phyloP scores from a whole-genome alignment of 164 flowering plant species.

The Protea cynaroides region DNA sequence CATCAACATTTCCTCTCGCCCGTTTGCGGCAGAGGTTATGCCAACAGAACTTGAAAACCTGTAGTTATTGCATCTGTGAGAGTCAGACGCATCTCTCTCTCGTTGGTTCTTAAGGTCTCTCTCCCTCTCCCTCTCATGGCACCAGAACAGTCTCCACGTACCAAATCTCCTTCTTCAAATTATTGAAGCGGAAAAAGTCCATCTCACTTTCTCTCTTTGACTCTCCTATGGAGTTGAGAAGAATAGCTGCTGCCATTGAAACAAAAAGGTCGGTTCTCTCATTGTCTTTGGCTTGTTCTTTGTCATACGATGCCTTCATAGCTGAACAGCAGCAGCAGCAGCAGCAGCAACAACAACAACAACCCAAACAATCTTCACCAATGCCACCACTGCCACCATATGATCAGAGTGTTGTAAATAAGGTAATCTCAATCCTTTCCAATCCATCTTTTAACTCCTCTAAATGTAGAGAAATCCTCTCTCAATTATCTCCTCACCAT shows the following conservation, averaged over 20 bases:
- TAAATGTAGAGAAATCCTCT: conserved; percentile 24
- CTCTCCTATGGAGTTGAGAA: conserved; percentile 24
- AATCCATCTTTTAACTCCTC: conserved; percentile 31
- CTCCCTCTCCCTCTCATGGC: neutral
- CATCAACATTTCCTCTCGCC: neutral
- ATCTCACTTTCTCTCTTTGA: neutral
- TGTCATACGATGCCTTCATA: conserved; percentile 11
- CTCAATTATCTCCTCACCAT: conserved; percentile 28
- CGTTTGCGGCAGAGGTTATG: neutral
- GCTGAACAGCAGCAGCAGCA: conserved; percentile 2
- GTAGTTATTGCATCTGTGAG: neutral
- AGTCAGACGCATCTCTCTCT: neutral
- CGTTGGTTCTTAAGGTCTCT: neutral
- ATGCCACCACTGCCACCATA: neutral
- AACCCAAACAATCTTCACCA: neutral
- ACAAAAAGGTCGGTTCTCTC: conserved; percentile 7
- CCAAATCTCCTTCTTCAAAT: neutral
- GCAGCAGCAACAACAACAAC: neutral
- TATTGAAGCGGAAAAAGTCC: neutral
- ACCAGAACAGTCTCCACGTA: neutral
- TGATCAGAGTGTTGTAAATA: conserved; percentile 13
- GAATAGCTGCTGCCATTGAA: neutral
- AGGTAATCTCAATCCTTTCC: conserved; percentile 36
- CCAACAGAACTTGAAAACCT: neutral
- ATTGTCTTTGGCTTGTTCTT: conserved; percentile 14